A percentile compares a stretch with the other conserved stretches of the same genome.
phyloP scores from a whole-genome alignment of 2,329 filamentous ascomycete species.

The Simplicillium aogashimaense region DNA sequence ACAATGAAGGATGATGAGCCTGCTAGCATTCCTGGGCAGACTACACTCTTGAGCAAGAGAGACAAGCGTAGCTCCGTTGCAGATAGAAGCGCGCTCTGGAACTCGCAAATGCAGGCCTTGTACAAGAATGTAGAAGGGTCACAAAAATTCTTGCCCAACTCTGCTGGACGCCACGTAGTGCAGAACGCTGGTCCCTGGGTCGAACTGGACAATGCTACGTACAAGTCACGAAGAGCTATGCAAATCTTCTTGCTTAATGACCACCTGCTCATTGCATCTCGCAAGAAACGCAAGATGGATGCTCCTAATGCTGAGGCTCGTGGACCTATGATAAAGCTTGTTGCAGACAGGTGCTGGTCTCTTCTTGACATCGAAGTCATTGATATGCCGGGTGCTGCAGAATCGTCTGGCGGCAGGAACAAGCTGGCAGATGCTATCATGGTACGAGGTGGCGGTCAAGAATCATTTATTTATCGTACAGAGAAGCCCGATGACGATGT shows the following conservation, averaged over 20 bases:
- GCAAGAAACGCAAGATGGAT: slow-evolving; percentile 85
- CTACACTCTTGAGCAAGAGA: slow-evolving; percentile 50
- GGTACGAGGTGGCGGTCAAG: slow-evolving; percentile 73
- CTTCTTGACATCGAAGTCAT: slow-evolving; percentile 87
- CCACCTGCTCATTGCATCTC: slow-evolving; percentile 80
- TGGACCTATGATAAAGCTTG: slow-evolving; percentile 60
- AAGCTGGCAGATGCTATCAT: slow-evolving; percentile 80
- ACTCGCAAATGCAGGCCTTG: slow-evolving; percentile 61
- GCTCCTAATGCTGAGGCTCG: slow-evolving; percentile 39
- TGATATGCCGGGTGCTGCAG: slow-evolving; percentile 64
- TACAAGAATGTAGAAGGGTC: slow-evolving; percentile 98
- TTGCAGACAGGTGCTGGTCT: slow-evolving; percentile 91
- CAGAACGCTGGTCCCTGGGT: slow-evolving; percentile 92
- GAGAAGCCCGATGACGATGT: slow-evolving; percentile 71
- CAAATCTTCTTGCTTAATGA: slow-evolving; percentile 92
- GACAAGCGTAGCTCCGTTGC: slow-evolving; percentile 86
- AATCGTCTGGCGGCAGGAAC: slow-evolving; percentile 42
- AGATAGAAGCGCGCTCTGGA: slow-evolving; percentile 57
- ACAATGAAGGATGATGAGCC: slow-evolving; percentile 42
- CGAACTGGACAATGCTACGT: slow-evolving; percentile 93
- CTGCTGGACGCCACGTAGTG: slow-evolving; percentile 85
- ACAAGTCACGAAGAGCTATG: slow-evolving; percentile 83
- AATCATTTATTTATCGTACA: slow-evolving; percentile 90
- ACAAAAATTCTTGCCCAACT: slow-evolving; percentile 89
- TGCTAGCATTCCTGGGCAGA: slow-evolving; percentile 38